Evolutionary conservation across 2,329 filamentous ascomycete genomes (phyloP), one percentile per base, ranked within the genome.

Genomic region (Aspergillus carbonarius): DNA sequence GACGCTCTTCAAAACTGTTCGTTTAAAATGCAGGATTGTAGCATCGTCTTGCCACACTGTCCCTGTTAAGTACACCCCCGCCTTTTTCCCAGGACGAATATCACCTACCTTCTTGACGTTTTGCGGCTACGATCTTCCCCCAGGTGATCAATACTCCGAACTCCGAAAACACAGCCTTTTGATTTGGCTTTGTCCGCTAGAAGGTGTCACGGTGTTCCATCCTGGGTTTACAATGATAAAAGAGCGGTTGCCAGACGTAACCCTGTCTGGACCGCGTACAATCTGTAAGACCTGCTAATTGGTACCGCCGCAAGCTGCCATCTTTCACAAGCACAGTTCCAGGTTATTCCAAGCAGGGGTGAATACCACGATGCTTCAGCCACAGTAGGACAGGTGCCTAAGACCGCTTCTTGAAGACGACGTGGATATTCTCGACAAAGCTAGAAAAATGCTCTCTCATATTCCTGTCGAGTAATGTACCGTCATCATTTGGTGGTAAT

Each of bases 371-470:
- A n/a, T 10, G 15, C 8, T 47, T 30, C 25, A 17, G 2, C 4
- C 10, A 30, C 44, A 1, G 15, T 17, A 48, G 44, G 44, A 47
- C 25, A 7, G 25, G 44, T 13, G 51, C n/a, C 18, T 42, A 17
- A 17, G n/a, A 39, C 37, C n/a, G 37, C 17, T 53, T 50, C 10
- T 7, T 42, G 9, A 58, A 54, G 4, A 35, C 6, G 7, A 58
- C 13, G 23, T 25, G 23, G 9, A 49, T 35, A 20, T 39, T 32
- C n/a, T 54, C 49, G 32, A 54, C 20, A 9, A 30, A 40, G 23
- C 44, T 54, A 8, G 42, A 54, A 17, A 54, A 58, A 30, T 54
- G 50, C 23, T 54, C 49, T n/a, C 13, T 47, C 40, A 58, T 54
- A 37, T 37, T 40, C 5, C 27, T 48, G 23, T 57, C 55, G 6